Evolutionary conservation across 805 yeast species (phyloP), one percentile per base, ranked within the genome.

Genomic region (Wickerhamomyces alni): DNA sequence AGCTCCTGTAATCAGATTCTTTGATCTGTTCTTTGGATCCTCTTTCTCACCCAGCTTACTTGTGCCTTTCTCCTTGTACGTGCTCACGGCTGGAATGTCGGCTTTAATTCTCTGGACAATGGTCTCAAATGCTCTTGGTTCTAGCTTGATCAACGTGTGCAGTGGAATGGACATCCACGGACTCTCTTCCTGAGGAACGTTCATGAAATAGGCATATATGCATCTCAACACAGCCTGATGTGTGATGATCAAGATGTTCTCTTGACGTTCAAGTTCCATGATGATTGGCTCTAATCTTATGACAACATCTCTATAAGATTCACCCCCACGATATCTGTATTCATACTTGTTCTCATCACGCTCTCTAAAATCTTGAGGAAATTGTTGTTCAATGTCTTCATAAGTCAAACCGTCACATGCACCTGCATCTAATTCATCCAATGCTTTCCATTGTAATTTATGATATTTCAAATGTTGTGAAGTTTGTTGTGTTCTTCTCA

Each of bases 91-190:
- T 3, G 99, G 99, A 37, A 93, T 91, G 59, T 93, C 87, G 0
- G 98, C 99, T 52, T 87, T 87, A 42, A 93, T 86, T 51, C 94
- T 73, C 16, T 91, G 83, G 15, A 89, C 98, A 32, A 80, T 64
- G 0, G 99, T 89, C 36, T 81, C 82, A 55, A 87, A 89, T 0
- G 99, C 96, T 41, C 95, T 73, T n/a, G 97, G 96, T 59, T 93
- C 98, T 46, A 93, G 69, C 57, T 87, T 84, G 54, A 93, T 93
- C 59, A 93, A 67, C 0, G 99, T 93, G 58, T 93, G 99, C 52
- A 93, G 68, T 6, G 99, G 99, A 43, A 93, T 94, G 30, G 94
- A 87, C 96, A 93, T 88, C 99, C 99, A 93, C 5, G 99, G 99
- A 42, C 89, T 77, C 60, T 87, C 91, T 53, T 91, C 96, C 61